Evolutionary conservation across 805 yeast species (phyloP), one percentile per base, ranked within the genome.

Genomic region (Lipomyces starkeyi): DNA sequence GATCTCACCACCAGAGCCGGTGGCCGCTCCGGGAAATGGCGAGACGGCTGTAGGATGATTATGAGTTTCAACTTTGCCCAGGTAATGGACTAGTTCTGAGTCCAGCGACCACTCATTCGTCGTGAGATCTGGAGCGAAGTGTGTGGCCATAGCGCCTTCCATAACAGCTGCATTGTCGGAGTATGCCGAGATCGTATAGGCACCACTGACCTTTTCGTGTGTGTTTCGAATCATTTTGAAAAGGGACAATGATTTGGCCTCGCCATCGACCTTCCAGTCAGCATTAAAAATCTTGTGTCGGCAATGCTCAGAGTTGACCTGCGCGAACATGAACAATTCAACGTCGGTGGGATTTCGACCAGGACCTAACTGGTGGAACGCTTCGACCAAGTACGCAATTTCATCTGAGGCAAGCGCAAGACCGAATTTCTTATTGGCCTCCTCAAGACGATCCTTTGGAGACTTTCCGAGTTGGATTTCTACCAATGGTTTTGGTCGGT

Each of bases 1-100:
- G 76, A 95, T 95, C 81, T 95, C 99, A 83, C 99, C 99, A 79
- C 99, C 99, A 11, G 98, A 93, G 71, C 99, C 99, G 14, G 99
- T 95, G 56, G 99, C 97, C 40, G 99, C 99, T 80, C 99, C 99
- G 2, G 99, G 93, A 81, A 92, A 95, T 54, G 99, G 99, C 29
- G 98, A 94, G 4, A 95, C 98, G 0, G 99, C 99, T 32, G 99
- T 95, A 64, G 99, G 99, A 80, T 95, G 99, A 82, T 95, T 95
- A 80, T 95, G 99, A 32, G 99, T 95, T 81, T 95, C 99, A 62
- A 95, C 99, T 79, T 95, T 95, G 76, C 93, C 91, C 73, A 95
- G 83, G 76, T 96, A 91, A 72, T 93, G 95, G 25, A 94, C 96
- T 60, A 82, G 83, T 81, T 95, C 99, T 71, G 85, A 84, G 67